A percentile compares a stretch with the other conserved stretches of the same genome.
These are phyloP conservation scores for Penicillium freii DNA, from an alignment of 2,329 filamentous ascomycete genomes.

Conservation along the genomic window DNA sequence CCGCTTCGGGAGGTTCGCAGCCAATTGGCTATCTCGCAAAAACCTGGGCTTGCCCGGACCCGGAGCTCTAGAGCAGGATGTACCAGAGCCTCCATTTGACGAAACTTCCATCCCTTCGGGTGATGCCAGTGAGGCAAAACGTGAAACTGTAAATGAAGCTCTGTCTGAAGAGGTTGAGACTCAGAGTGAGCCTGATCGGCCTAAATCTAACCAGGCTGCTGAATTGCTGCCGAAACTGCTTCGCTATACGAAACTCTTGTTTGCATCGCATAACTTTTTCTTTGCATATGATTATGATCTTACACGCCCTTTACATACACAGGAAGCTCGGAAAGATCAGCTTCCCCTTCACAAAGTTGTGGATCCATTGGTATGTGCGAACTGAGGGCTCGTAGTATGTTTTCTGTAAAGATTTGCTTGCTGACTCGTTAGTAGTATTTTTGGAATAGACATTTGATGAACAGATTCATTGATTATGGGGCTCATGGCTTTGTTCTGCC, in stretches of 20 bases:
- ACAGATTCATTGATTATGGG: constrained; percentile 71
- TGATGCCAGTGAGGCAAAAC: constrained; percentile 6
- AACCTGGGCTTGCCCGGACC: constrained; percentile 74
- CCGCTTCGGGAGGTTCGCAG: constrained; percentile 83
- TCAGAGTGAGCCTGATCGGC: constrained; percentile 8
- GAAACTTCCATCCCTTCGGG: constrained; percentile 21
- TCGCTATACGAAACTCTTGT: constrained; percentile 78
- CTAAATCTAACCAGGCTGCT: constrained; percentile 44
- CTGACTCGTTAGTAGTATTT: constrained; percentile 61
- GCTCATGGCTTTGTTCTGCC: constrained; percentile 72
- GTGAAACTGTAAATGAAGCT: constrained; percentile 12
- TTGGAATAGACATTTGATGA: constrained; percentile 79
- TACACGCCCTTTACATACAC: constrained; percentile 60
- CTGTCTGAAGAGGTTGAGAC: constrained; percentile 7
- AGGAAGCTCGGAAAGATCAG: constrained; percentile 44
- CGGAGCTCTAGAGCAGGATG: constrained; percentile 60
- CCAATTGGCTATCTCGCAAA: constrained; percentile 84
- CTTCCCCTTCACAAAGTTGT: constrained; percentile 68
- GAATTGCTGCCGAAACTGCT: constrained; percentile 78
- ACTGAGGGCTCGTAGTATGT: neutral
- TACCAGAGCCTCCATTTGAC: constrained; percentile 29
- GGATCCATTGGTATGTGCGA: constrained; percentile 58
- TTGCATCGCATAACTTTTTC: constrained; percentile 84
- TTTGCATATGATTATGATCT: constrained; percentile 95
- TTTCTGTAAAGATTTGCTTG: neutral